Evolutionary conservation across 1,284 basidiomycete genomes (phyloP).

Genomic region (Takashimella tepidaria): DNA sequence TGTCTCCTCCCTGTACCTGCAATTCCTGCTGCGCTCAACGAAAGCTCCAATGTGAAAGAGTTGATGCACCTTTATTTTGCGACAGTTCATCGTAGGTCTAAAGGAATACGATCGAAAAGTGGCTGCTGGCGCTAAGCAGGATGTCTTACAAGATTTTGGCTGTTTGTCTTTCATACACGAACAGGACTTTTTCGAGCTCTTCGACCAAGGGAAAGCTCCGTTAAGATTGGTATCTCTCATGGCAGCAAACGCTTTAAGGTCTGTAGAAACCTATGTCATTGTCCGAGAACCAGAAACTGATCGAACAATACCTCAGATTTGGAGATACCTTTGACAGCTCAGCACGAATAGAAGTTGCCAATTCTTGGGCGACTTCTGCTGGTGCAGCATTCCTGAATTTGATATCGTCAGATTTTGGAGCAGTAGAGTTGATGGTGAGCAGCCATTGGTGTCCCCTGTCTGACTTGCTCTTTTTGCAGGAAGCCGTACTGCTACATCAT

Average conservation of each 20-base stretch:
- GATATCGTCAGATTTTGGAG: slow-evolving; percentile 14
- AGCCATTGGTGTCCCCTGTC: not conserved
- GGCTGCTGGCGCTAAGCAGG: no score
- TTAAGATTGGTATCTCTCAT: slow-evolving; percentile 6
- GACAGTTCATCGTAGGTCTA: slow-evolving; percentile 13
- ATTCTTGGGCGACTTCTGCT: slow-evolving; percentile 8
- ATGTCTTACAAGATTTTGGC: slow-evolving; percentile 16
- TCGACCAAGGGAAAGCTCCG: slow-evolving; percentile 4
- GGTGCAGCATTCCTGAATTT: slow-evolving; percentile 8
- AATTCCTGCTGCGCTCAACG: not conserved
- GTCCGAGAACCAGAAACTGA: no score
- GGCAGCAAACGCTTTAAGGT: slow-evolving; percentile 17
- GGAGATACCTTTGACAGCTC: not conserved
- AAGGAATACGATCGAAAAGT: not conserved
- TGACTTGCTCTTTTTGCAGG: slow-evolving; percentile 1
- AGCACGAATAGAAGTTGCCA: slow-evolving; percentile 2
- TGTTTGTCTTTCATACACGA: slow-evolving; percentile 16
- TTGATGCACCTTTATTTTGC: slow-evolving; percentile 11
- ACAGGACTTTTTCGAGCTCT: slow-evolving; percentile 14
- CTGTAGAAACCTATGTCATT: no score
- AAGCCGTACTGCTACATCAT: slow-evolving; percentile 14
- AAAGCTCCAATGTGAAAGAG: slow-evolving; percentile 3
- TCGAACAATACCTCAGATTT: no score
- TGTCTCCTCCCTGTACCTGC: not conserved
- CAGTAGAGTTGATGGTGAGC: slow-evolving; percentile 15